These are phyloP conservation scores for Scleroderma citrinum DNA, from an alignment of 768 basidiomycete species.

Conservation along the genomic window DNA sequence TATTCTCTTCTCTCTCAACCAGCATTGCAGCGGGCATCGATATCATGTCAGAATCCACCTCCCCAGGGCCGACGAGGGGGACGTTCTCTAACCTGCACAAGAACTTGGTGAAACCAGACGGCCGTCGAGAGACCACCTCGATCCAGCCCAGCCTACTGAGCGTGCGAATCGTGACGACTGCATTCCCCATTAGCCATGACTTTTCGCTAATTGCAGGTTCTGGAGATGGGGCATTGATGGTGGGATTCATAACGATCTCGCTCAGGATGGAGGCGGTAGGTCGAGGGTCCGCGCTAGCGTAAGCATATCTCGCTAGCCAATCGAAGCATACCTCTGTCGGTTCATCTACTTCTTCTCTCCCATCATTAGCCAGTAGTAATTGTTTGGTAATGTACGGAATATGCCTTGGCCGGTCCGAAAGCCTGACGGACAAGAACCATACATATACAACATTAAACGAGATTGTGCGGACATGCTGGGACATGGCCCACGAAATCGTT, in stretches of 20 bases:
- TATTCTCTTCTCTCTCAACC: constrained; percentile 52
- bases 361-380: constrained; percentile 80
- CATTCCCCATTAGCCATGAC: constrained; percentile 82
- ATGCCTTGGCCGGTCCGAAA: constrained; percentile 74
- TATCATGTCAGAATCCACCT: constrained; percentile 73
- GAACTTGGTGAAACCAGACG: constrained; percentile 85
- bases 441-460: constrained; percentile 89
- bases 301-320: constrained; percentile 93
- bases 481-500: constrained; percentile 75
- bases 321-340: constrained; percentile 96
- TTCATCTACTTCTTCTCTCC: constrained; percentile 68
- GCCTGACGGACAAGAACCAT: constrained; percentile 88
- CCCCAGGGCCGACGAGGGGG: constrained; percentile 78
- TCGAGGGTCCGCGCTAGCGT: constrained; percentile 88
- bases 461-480: constrained; percentile 85
- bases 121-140: constrained; percentile 75
- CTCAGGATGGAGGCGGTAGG: constrained; percentile 75
- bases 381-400: constrained; percentile 84
- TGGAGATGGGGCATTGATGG: constrained; percentile 18
- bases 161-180: constrained; percentile 76
- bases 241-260: constrained; percentile 69
- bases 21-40: constrained; percentile 69
- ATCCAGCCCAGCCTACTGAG: constrained; percentile 80
- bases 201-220: constrained; percentile 53
- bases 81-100: constrained; percentile 86